Base-by-base conservation (phyloP, 2,329 filamentous ascomycete genomes). In the Penicillium capsulatum region DNA sequence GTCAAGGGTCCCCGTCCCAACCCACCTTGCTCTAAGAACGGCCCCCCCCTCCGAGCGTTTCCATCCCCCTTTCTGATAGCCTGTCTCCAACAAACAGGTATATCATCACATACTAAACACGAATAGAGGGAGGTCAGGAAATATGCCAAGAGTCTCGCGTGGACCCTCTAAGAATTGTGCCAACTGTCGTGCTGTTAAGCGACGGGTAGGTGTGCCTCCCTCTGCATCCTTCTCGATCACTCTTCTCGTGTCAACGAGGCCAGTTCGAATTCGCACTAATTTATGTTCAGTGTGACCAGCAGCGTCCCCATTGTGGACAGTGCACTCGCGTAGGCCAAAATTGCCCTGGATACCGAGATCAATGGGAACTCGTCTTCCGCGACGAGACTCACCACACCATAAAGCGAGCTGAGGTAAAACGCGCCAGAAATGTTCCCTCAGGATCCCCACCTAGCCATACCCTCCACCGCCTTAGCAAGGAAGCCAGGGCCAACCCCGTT, bases 291-390 rank as follows among this genome's bases (percentile, higher is more conserved):
- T 58, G 55, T 38, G 53, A 58, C 33, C 40, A 46, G 22, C 44
- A 48, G 34, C 8, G 28, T 27, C 53, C 54, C 24, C 36, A 48
- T 11, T 58, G 53, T 33, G 53, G 53, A 34, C 55, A 58, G 11
- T 63, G 59, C 34, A 44, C 45, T 33, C 55, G 53, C 9, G 29
- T 48, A 6, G 46, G 45, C 7, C 53, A 57, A 33, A 34, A 29
- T 29, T 63, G 58, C 34, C 44, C 48, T 8, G 60, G 59, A 1
- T 63, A 63, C 40, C 58, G 60, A 15, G 57, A 60, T 44, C 52
- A 58, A 48, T 60, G 56, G 51, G 55, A 59, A 9, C 45, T 63
- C 0, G 34, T 61, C 16, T 63, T 61, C 36, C 56, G 53, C 14
- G 53, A 62, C 32, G 54, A 60, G 26, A 59, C 52, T 8, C 32